Conservation (phyloP, 2,329 filamentous ascomycete species). For the Penicillium sp. region DNA sequence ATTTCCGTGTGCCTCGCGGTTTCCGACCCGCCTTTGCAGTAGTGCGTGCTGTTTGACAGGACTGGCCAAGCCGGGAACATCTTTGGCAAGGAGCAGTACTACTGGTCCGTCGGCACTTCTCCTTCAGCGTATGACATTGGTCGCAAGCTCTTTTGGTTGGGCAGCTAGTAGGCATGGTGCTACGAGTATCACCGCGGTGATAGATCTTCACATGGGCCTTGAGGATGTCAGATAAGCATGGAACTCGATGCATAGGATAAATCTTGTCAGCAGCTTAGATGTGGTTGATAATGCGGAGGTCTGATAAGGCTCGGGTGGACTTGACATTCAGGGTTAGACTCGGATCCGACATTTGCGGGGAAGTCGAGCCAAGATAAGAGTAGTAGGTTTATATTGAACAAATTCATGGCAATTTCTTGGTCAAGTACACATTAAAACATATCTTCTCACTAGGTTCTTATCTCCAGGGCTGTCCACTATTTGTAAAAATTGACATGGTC, state of each 20-base stretch:
- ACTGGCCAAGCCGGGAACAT: conserved; percentile 9
- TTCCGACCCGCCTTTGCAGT: conserved; percentile 10
- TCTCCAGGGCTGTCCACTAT: neutral
- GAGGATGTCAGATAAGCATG: neutral
- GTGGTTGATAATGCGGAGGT: neutral
- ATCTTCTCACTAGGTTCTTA: no score
- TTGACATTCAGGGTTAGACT: neutral
- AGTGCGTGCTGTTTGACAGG: conserved; percentile 7
- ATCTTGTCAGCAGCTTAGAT: neutral
- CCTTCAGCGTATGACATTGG: conserved; percentile 16
- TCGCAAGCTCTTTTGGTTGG: conserved; percentile 15
- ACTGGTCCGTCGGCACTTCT: conserved; percentile 14
- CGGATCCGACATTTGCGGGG: neutral
- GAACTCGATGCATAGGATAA: neutral
- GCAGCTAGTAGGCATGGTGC: neutral
- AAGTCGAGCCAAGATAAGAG: neutral
- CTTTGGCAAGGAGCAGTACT: conserved; percentile 8
- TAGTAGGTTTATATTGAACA: no score
- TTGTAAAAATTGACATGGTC: conserved; percentile 2
- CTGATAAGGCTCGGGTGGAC: neutral
- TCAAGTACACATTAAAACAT: no score
- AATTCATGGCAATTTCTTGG: no score
- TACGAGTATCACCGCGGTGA: neutral
- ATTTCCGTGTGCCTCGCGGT: conserved; percentile 3
- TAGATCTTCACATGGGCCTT: neutral